Base-by-base conservation (phyloP, 257 asterid species). In the Gardenia jasminoides region DNA sequence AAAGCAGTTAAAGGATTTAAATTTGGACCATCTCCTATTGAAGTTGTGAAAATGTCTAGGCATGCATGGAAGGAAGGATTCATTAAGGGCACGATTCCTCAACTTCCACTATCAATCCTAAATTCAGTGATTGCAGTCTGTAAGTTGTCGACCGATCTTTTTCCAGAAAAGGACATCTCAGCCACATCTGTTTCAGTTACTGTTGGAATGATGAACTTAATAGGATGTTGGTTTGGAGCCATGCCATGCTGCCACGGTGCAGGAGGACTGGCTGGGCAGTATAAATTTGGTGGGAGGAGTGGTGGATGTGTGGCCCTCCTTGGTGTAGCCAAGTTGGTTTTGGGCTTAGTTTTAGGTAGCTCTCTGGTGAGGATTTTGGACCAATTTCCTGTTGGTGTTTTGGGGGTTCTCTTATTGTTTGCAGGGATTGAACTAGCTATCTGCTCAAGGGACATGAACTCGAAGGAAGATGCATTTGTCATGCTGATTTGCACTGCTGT, bases 241-340 rank as follows among this genome's bases (percentile, higher is more conserved):
- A 89, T 93, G 96, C 96, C 98, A 7, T 76, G 88, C 56, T 92
- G 98, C 86, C 96, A 90, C 76, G 98, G 97, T 68, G 96, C 97
- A 0, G 97, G 98, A 19, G 98, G 98, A 28, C 84, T 93, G 4
- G 96, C 93, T 6, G 94, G 97, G 77, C 98, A 93, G 86, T 93
- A 91, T 69, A 91, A 90, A 44, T 93, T 93, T 70, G 98, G 98
- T 41, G 97, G 94, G 26, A 87, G 97, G 82, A 86, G 91, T 26
- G 98, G 97, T 10, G 93, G 85, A 8, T 90, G 94, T 67, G 96
- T 90, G 89, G 97, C 96, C 15, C 74, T 93, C 85, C 90, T 90
- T 36, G 98, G 97, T 28, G 82, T 76, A 74, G 92, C 90, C 9
- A 93, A 93, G 83, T 77, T 91, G 74, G 86, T 82, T 3, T 72